Conservation (phyloP, 2,329 filamentous ascomycete genomes). For the Microcyclosporella mali region DNA sequence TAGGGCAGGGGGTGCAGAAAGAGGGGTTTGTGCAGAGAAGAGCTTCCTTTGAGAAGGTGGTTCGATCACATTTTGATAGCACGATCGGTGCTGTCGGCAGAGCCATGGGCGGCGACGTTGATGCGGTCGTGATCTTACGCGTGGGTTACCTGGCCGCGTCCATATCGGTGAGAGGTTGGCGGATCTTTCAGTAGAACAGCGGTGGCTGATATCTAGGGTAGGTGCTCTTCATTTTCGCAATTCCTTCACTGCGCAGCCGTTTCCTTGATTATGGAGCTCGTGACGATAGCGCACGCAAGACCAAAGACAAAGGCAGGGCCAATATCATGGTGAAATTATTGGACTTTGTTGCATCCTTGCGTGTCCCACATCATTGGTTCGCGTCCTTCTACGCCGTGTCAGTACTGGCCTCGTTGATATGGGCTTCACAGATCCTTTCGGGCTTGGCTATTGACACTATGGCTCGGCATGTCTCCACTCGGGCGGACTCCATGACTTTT, state of each 20-base stretch:
- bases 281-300: conserved; percentile 13
- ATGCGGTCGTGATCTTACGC: conserved; percentile 14
- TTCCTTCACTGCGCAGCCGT: conserved; percentile 47
- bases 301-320: not conserved
- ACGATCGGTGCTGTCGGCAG: not conserved
- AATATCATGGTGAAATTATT: conserved; percentile 11
- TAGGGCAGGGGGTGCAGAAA: not conserved
- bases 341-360: conserved; percentile 48
- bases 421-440: conserved; percentile 52
- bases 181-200: not conserved
- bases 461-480: conserved; percentile 28
- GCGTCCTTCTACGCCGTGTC: conserved; percentile 77
- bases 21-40: not conserved
- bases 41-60: not conserved
- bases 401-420: conserved; percentile 63
- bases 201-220: conserved; percentile 22
- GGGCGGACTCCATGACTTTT: conserved; percentile 47
- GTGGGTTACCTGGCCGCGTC: conserved; percentile 16
- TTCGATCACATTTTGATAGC: not conserved
- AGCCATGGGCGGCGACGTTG: conserved; percentile 2
- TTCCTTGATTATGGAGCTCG: conserved; percentile 58
- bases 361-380: conserved; percentile 86
- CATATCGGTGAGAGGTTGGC: conserved; percentile 14
- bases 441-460: conserved; percentile 50
- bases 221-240: conserved; percentile 47